Base-by-base conservation (phyloP, 2,329 filamentous ascomycete species). In the Coniochaeta sp. region DNA sequence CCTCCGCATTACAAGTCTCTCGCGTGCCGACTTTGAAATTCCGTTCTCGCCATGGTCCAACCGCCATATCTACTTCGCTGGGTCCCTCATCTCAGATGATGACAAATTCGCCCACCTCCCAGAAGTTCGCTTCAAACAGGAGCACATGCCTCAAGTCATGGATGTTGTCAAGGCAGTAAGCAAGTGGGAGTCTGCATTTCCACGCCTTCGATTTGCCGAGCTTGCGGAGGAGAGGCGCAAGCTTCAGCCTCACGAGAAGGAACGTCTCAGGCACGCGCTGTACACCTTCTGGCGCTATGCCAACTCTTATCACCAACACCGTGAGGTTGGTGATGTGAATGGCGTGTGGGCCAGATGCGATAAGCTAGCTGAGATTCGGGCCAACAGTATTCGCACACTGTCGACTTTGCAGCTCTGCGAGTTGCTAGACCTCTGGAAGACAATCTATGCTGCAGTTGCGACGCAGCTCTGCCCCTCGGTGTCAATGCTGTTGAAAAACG, bases 241-340 rank as follows among this genome's bases (percentile, higher is more conserved):
- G 40, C 72, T 84, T 6, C 69, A 69, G 8, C 58, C 67, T 0
- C 69, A 73, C 28, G 82, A 85, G 65, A 72, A 72, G 30, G 63
- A 68, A n/a, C 75, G 80, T 55, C 73, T 83, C 57, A 77, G 82
- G 5, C 74, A 75, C 62, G 81, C 79, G 0, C 68, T 84, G 32
- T 82, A 81, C 57, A 70, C 74, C 34, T 85, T 81, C 81, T 83
- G 81, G 80, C 72, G 81, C 4, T 84, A 80, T 62, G 74, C 79
- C 22, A 52, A 52, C 9, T 28, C 47, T 3, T 52, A 28, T 30
- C 47, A 52, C 47, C 22, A 30, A 30, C 24, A 84, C 55, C 17
- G 42, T 50, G 59, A 62, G 30, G 54, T 60, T 50, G 22, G 56
- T 28, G 24, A 30, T n/a, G 17, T 10, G 26, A 19, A 24, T 38